phyloP scores from a whole-genome alignment of 129 eudicot genomes.

The Smallanthus sonchifolius region DNA sequence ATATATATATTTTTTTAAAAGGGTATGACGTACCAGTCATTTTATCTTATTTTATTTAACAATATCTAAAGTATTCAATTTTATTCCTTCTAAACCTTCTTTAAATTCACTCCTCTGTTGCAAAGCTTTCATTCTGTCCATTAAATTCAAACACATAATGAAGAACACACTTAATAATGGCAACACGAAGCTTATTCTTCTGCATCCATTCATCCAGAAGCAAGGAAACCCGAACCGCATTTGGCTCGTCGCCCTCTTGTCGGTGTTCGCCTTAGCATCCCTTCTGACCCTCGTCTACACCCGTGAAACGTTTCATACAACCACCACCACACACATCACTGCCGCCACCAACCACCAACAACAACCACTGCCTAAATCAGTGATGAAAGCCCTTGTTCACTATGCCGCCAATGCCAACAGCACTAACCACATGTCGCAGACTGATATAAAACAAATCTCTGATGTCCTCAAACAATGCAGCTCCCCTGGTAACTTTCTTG shows the following conservation, averaged over 20 bases:
- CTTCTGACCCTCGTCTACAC: constrained; percentile 75
- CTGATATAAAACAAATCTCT: constrained; percentile 60
- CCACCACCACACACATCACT: constrained; percentile 21
- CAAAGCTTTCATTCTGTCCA: neutral
- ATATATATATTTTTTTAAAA: too few relatives aligned
- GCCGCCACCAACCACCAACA: constrained; percentile 18
- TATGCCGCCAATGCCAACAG: constrained; percentile 70
- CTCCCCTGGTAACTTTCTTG: constrained; percentile 70
- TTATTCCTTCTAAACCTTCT: constrained; percentile 17
- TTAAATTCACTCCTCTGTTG: constrained; percentile 23
- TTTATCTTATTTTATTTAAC: neutral
- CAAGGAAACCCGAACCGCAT: constrained; percentile 74
- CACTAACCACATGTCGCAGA: constrained; percentile 58
- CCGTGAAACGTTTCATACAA: constrained; percentile 53
- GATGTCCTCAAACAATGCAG: constrained; percentile 68
- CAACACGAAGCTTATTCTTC: constrained; percentile 83
- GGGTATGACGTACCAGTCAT: neutral
- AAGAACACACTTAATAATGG: constrained; percentile 55
- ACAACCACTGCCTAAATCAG: constrained; percentile 48
- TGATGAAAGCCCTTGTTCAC: constrained; percentile 64
- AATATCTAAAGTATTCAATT: neutral
- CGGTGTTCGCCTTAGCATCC: constrained; percentile 58
- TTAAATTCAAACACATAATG: constrained; percentile 19
- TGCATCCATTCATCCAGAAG: constrained; percentile 92
- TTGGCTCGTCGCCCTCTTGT: constrained; percentile 65